Evolutionary conservation across 2,329 filamentous ascomycete species (phyloP).

Genomic region (Cladosporium halotolerans): DNA sequence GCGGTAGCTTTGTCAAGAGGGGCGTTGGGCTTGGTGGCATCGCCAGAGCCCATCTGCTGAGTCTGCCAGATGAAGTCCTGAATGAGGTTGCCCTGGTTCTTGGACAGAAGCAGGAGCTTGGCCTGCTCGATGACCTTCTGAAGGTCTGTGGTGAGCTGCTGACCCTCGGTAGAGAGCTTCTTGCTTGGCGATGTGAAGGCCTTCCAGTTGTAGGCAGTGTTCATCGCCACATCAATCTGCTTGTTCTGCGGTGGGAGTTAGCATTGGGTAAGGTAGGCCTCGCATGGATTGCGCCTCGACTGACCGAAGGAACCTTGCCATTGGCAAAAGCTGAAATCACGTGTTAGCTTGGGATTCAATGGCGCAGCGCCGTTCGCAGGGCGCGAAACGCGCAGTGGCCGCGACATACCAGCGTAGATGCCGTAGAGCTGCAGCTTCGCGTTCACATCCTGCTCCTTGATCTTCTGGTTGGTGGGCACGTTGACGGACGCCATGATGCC

Average conservation of each 20-base stretch:
- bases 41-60: constrained; percentile 62
- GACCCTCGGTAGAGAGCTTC: constrained; percentile 77
- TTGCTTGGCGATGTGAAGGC: constrained; percentile 63
- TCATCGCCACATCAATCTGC: constrained; percentile 91
- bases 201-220: constrained; percentile 72
- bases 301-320: constrained; percentile 84
- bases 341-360: neutral
- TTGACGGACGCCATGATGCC: constrained; percentile 51
- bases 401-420: constrained; percentile 61
- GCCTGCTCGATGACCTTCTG: constrained; percentile 75
- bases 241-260: constrained; percentile 58
- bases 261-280: neutral
- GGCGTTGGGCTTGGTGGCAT: constrained; percentile 55
- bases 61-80: constrained; percentile 98
- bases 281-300: constrained; percentile 26
- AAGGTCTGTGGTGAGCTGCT: constrained; percentile 68
- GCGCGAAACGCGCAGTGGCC: neutral
- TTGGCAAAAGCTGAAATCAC: constrained; percentile 63
- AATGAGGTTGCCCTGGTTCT: constrained; percentile 89
- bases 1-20: constrained; percentile 71
- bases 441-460: constrained; percentile 81
- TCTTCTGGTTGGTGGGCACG: constrained; percentile 63
- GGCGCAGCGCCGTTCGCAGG: neutral
- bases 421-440: constrained; percentile 93
- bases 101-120: constrained; percentile 78